phyloP scores from a whole-genome alignment of 768 basidiomycete species.

The Ramaria sp. region DNA sequence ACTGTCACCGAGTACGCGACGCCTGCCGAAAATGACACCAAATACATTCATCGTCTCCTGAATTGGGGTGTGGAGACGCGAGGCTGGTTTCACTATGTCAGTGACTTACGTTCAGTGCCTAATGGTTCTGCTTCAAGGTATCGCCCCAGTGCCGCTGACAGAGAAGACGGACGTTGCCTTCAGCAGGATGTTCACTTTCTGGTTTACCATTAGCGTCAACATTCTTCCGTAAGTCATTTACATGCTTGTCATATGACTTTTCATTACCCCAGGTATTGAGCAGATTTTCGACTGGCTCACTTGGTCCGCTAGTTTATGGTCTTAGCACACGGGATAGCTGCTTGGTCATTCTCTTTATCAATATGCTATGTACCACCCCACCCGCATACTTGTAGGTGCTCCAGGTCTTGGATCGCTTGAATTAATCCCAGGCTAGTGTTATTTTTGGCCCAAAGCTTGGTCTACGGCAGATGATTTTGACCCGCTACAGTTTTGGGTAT shows the following conservation, averaged over 20 bases:
- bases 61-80: conserved; percentile 3
- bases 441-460: conserved; percentile 75
- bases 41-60: not conserved
- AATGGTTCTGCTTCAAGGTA: not conserved
- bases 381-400: conserved; percentile 50
- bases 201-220: not conserved
- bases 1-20: not conserved
- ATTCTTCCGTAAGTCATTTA: not conserved
- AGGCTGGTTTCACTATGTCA: not conserved
- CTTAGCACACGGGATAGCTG: conserved; percentile 54
- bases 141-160: not conserved
- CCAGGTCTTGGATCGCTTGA: conserved; percentile 3
- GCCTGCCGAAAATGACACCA: not conserved
- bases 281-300: conserved; percentile 58
- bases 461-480: conserved; percentile 71
- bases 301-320: conserved; percentile 53
- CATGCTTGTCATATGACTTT: no score
- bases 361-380: conserved; percentile 44
- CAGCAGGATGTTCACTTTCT: conserved; percentile 7
- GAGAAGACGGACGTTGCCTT: conserved; percentile 1
- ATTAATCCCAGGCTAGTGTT: conserved; percentile 23
- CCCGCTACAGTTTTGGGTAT: conserved; percentile 49
- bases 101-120: not conserved
- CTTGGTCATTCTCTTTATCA: conserved; percentile 58
- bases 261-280: not conserved